Evolutionary conservation across 805 yeast genomes (phyloP).

Genomic region (Deakozyma indianensis): DNA sequence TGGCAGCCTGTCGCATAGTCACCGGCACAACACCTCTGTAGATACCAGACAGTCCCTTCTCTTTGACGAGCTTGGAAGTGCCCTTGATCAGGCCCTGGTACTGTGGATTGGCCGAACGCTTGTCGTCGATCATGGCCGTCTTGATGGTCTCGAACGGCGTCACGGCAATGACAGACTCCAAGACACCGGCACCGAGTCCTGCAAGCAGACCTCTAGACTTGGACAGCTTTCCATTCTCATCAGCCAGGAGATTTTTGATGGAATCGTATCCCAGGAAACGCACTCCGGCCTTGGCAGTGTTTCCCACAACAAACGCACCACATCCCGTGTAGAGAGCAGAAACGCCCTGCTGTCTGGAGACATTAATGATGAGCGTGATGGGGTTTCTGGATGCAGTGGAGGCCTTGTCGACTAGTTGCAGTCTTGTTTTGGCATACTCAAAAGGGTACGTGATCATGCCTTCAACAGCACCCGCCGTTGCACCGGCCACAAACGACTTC

Average conservation of each 20-base stretch:
- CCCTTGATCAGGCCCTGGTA: constrained; percentile 54
- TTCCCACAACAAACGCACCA: constrained; percentile 91
- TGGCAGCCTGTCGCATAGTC: constrained; percentile 88
- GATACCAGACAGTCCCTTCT: constrained; percentile 70
- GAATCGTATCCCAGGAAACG: constrained; percentile 87
- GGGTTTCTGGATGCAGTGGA: constrained; percentile 61
- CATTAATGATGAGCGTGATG: constrained; percentile 56
- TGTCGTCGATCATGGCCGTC: constrained; percentile 91
- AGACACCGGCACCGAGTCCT: constrained; percentile 92
- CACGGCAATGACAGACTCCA: constrained; percentile 85
- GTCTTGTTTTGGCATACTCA: constrained; percentile 89
- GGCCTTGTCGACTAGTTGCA: constrained; percentile 43
- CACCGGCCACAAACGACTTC: constrained; percentile 31
- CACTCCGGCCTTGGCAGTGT: constrained; percentile 92
- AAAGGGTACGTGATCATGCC: constrained; percentile 89
- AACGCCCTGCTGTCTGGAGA: constrained; percentile 67
- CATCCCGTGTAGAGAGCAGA: constrained; percentile 82
- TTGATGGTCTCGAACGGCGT: constrained; percentile 96
- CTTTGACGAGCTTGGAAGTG: constrained; percentile 48
- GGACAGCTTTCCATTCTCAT: constrained; percentile 72
- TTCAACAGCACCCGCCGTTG: constrained; percentile 40
- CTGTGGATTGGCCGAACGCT: constrained; percentile 58
- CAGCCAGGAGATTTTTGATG: constrained; percentile 62
- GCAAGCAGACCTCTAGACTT: constrained; percentile 90
- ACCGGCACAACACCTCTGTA: constrained; percentile 89